Evolutionary conservation across 257 asterid genomes (phyloP).

Genomic region (Avicennia marina): DNA sequence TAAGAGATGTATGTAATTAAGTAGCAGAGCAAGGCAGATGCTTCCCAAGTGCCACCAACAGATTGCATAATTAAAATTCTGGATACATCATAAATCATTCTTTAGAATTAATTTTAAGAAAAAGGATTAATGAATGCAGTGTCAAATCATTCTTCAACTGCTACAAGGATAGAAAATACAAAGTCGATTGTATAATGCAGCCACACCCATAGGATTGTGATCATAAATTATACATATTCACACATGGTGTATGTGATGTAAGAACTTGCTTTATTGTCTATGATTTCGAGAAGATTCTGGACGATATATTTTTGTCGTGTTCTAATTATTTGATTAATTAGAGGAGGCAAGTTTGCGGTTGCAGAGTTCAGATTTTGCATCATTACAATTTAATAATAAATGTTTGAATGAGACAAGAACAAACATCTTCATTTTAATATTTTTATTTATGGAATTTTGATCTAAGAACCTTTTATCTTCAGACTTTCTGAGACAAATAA

Average conservation of each 20-base stretch:
- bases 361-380: no score
- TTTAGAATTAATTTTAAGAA: background rate
- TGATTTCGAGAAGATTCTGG: background rate
- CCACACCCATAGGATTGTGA: conserved; percentile 22
- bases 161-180: conserved; percentile 16
- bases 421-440: no score
- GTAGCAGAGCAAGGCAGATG: conserved; percentile 6
- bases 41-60: background rate
- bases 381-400: no score
- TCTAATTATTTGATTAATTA: no score
- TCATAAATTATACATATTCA: conserved; percentile 16
- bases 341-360: no score
- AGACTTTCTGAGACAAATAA: no score
- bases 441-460: no score
- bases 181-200: conserved; percentile 11
- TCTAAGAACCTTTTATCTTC: no score
- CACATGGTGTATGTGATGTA: background rate
- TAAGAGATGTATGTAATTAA: no score
- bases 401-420: no score
- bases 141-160: conserved; percentile 20
- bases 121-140: background rate
- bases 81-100: background rate
- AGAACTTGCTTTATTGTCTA: background rate
- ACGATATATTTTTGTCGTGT: no score
- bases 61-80: background rate